These are phyloP conservation scores for Trichoderma sp. DNA, from an alignment of 2,329 filamentous ascomycete species.

Conservation along the genomic window DNA sequence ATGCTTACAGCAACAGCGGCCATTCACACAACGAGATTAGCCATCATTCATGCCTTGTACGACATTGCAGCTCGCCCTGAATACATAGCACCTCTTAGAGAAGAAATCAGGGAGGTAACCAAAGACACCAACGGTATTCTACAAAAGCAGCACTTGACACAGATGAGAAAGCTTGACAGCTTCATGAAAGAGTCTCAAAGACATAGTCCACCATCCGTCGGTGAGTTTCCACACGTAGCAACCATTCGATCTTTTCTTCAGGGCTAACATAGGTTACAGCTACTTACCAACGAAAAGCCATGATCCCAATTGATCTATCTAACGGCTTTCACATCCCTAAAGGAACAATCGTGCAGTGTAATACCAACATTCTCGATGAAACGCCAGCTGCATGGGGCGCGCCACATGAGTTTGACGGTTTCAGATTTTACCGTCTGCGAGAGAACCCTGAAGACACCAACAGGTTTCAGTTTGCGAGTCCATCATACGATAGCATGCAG, in stretches of 20 bases:
- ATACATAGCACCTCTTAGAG: not conserved
- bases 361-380: not conserved
- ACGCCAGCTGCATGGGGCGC: conserved; percentile 17
- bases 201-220: not conserved
- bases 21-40: conserved; percentile 46
- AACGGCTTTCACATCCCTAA: conserved; percentile 46
- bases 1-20: conserved; percentile 46
- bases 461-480: conserved; percentile 48
- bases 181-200: conserved; percentile 45
- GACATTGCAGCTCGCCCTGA: conserved; percentile 51
- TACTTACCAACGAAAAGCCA: conserved; percentile 39
- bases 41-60: conserved; percentile 36
- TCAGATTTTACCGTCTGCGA: conserved; percentile 45
- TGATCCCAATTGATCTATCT: conserved; percentile 46
- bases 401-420: conserved; percentile 45
- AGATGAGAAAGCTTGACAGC: conserved; percentile 49
- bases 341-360: conserved; percentile 41
- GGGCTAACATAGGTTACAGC: not conserved
- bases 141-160: not conserved
- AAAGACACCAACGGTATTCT: not conserved
- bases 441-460: conserved; percentile 37
- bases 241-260: not conserved
- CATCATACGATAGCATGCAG: conserved; percentile 46
- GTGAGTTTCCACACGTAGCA: not conserved
- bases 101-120: not conserved